Evolutionary conservation across 768 basidiomycete species (phyloP), one percentile per base, ranked within the genome.

Genomic region (Strobilomyces dryophilus): DNA sequence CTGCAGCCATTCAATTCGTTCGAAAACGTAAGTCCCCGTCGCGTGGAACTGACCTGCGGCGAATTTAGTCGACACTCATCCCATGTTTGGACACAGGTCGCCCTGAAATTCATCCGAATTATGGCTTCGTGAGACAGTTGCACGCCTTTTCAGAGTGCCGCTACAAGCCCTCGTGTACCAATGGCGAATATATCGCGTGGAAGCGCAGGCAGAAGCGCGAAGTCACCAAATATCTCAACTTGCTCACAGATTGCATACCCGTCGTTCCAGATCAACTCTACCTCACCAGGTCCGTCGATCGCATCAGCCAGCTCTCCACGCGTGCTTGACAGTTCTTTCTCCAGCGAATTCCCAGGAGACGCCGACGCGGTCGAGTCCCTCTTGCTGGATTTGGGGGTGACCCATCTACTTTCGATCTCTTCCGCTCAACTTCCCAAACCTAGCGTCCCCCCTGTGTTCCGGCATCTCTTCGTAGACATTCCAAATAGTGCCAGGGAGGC

Each of bases 321-420:
- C 8, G 14, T 20, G 2, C 14, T 34, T 62, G 50, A 49, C 55
- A 15, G 40, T 39, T 18, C 5, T 20, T 32, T 29, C 43, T 7
- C 21, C 53, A 80, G 84, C 56, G 81, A 82, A 37, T 84, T 84
- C 58, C 84, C 84, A 1, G 65, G 74, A 31, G 80, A 85, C 47
- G 54, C 68, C 1, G 73, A 75, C 20, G 76, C 81, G 58, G 79
- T 75, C 15, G 74, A 77, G 39, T 75, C 74, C 14, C 70, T 84
- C 34, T 70, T 85, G 20, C 46, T 71, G 14, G 81, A 83, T 49
- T 58, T 81, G 11, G 79, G 74, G 18, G 69, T 77, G 20, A 81
- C 81, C 0, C 82, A 84, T 58, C 48, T 83, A 14, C 54, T 85
- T 42, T 76, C 80, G 2, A 66, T 85, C 26, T 74, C 79, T 3